Evolutionary conservation across 2,329 filamentous ascomycete genomes (phyloP), one percentile per base, ranked within the genome.

Genomic region (Pseudogymnoascus sp.): DNA sequence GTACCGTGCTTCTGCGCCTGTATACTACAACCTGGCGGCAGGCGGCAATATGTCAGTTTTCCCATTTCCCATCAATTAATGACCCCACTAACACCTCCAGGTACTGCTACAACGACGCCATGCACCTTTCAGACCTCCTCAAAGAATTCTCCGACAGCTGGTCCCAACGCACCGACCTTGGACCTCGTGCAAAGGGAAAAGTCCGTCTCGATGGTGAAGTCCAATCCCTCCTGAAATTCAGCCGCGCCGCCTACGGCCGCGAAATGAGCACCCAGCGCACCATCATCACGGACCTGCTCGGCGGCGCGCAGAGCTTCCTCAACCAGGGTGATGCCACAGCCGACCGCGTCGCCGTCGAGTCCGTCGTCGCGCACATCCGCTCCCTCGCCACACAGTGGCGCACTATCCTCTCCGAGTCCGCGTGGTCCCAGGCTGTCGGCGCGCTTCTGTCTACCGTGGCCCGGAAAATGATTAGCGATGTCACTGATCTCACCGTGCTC

Each of bases 1-100:
- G 74, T 94, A 92, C 72, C 81, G 90, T 58, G 89, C 89, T 3
- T 84, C 91, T 2, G 88, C 89, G 4, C 85, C 87, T 0, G 83
- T 88, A 62, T 89, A 89, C 68, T 94, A 94, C 70, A 78, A 83
- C 0, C 77, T 83, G 12, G 79, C 85, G 38, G 74, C 76, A 12
- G 82, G 81, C 22, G 85, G 86, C 22, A 87, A 84, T 66, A 88
- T 89, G 85, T 86, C 74, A 70, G 81, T 68, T 4, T 30, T 59
- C 22, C 18, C 11, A 30, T n/a, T 35, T 9, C 4, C 2, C 28
- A 38, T 16, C 16, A 12, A 16, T 6, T 33, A 30, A 16, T 16
- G 7, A 25, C 9, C 35, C 50, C 25, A 63, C 54, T 65, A 38
- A 62, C 9, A 7, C 41, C 7, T 20, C n/a, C 25, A 86, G 83